phyloP scores from a whole-genome alignment of 148 eudicot species.

The Camellia granthamiana region DNA sequence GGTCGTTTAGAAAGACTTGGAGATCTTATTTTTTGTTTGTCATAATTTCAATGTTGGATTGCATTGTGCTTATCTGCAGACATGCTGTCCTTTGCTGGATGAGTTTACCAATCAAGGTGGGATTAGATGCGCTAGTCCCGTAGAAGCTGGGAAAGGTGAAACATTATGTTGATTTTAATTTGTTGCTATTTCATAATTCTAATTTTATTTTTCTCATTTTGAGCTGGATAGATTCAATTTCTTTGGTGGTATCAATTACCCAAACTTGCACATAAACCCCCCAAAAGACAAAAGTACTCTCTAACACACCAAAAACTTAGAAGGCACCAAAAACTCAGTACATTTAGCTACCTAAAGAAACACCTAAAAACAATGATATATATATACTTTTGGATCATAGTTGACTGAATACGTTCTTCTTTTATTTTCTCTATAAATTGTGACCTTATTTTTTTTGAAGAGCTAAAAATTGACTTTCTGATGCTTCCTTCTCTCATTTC shows the following conservation, averaged over 20 bases:
- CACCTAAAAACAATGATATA: not conserved
- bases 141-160: slow-evolving; percentile 66
- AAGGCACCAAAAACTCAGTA: not conserved
- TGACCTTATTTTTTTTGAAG: not conserved
- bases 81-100: slow-evolving; percentile 36
- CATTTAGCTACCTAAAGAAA: not conserved
- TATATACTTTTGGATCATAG: not conserved
- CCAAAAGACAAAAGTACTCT: not conserved
- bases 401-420: not conserved
- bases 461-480: not conserved
- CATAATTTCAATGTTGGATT: not conserved
- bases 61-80: slow-evolving; percentile 30
- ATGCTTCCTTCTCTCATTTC: slow-evolving; percentile 2
- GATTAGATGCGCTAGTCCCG: slow-evolving; percentile 40
- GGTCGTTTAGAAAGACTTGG: not conserved
- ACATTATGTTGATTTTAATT: not conserved
- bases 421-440: not conserved
- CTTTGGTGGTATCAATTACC: not conserved
- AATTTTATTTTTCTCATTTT: not conserved
- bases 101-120: slow-evolving; percentile 66
- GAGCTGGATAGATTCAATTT: not conserved
- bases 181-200: not conserved
- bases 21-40: not conserved
- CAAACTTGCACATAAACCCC: not conserved
- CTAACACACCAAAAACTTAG: not conserved